Base-by-base conservation (phyloP, 2,329 filamentous ascomycete species). In the Sphaerostilbella broomeana region DNA sequence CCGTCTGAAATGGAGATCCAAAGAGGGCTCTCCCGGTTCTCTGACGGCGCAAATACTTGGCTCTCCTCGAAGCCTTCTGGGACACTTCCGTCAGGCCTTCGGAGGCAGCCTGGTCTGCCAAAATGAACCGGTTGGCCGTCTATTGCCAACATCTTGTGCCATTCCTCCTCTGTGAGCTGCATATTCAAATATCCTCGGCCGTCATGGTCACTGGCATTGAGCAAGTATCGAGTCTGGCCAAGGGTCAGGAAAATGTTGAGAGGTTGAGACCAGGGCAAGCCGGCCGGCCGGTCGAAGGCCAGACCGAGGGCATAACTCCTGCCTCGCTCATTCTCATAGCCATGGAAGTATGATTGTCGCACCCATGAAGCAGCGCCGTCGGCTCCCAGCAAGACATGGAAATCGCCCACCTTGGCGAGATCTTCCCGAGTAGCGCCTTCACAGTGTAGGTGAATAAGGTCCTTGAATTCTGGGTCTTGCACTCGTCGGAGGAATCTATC, bases 301-400 rank as follows among this genome's bases (percentile, higher is more conserved):
- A 61, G 47, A 1, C 59, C 60, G 2, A 63, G 51, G 2, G 60
- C 58, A 33, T 59, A 61, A 28, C 56, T 61, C 26, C 48, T 45
- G 2, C 60, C 60, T 2, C 57, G 50, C 24, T 61, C 57, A 13
- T 60, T 54, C 46, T 60, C 54, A 28, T 60, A 60, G 3, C 56
- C 57, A 33, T 53, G 48, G 32, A 63, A 62, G 29, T 58, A 62
- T 5, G 48, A 47, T 30, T 53, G 45, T 3, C 60, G 51, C 0
- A 63, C 54, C 60, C 60, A 63, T 1, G 58, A 61, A 5, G 56
- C 59, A 1, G 58, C 60, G 5, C 60, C 60, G 17, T 63, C 60
- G 1, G 57, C 56, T 6, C 59, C 60, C 10, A 63, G 49, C 2
- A 63, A 38, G 2, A 63, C 50, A 33, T 63, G 59, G 28, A 62